A percentile compares a stretch with the other conserved stretches of the same genome.
Conservation (phyloP, 2,329 filamentous ascomycete genomes). For the Pseudogymnoascus sp. region DNA sequence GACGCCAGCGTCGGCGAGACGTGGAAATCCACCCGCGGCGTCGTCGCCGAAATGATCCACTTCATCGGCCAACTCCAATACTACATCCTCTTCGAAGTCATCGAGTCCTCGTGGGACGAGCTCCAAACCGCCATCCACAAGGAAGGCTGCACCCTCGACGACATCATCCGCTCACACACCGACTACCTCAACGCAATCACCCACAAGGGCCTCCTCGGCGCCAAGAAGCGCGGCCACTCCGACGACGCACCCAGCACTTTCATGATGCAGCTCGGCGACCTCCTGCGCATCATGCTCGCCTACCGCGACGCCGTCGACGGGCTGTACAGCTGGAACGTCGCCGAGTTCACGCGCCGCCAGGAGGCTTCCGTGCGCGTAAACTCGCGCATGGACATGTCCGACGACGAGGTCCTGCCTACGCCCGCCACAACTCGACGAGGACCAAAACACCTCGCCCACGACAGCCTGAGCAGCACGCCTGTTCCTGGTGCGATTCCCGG, state of each 20-base stretch:
- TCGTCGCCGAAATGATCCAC: constrained; percentile 95
- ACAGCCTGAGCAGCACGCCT: constrained; percentile 7
- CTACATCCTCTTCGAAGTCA: constrained; percentile 97
- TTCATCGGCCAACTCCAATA: constrained; percentile 96
- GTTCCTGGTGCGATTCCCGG: constrained; percentile 24
- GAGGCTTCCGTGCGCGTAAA: constrained; percentile 70
- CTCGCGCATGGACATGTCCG: constrained; percentile 35
- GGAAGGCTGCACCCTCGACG: constrained; percentile 85
- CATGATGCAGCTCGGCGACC: constrained; percentile 82
- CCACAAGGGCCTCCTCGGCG: constrained; percentile 86
- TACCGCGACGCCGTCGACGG: constrained; percentile 93
- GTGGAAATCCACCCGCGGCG: constrained; percentile 85
- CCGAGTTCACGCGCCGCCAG: constrained; percentile 87
- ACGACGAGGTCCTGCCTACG: constrained; percentile 23
- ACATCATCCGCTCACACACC: constrained; percentile 85
- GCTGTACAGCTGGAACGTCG: constrained; percentile 88
- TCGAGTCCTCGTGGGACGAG: constrained; percentile 91
- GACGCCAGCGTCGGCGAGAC: constrained; percentile 64
- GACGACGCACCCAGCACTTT: constrained; percentile 63
- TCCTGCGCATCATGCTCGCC: constrained; percentile 85
- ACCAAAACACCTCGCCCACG: constrained; percentile 15
- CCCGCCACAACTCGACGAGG: constrained; percentile 25
- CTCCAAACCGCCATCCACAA: constrained; percentile 75
- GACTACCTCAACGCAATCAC: constrained; percentile 91
- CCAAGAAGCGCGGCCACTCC: constrained; percentile 43